Base-by-base conservation (phyloP, 2,329 filamentous ascomycete species). In the Fusarium papillatum region DNA sequence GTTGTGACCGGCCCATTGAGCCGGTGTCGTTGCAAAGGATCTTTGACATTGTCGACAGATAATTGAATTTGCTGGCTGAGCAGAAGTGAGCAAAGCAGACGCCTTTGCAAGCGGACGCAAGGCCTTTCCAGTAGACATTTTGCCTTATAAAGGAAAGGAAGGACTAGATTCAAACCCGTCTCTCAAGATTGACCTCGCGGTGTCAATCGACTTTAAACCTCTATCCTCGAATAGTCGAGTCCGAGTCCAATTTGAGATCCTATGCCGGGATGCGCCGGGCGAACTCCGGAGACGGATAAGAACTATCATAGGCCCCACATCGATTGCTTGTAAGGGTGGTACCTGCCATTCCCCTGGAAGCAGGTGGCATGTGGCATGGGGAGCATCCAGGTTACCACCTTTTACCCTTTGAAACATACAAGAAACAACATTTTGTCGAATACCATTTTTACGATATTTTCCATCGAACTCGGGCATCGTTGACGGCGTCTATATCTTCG, bases 1-100 rank as follows among this genome's bases (percentile, higher is more conserved):
- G 84, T 93, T 98, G 85, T 98, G 95, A 17, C 95, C 95, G 29
- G 93, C 93, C 72, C 85, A 84, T 17, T 85, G 80, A 10, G 79
- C 69, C 11, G 87, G 76, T 19, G 86, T 88, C 19, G 86, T 86
- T 67, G 83, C 83, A 71, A 93, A 88, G 41, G 83, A 80, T 66
- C 90, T 88, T 69, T 85, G 81, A 75, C 88, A 90, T 83, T 83
- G 84, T 46, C 83, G 84, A 76, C 89, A 91, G 75, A 88, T 70
- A 62, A 31, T 74, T 17, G 69, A 70, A 9, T n/a, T 71, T 72
- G 61, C 36, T 55, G 61, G 73, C 39, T 65, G 57, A 36, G 64
- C 17, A 26, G 65, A 59, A 59, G 43, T 31, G 31, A 78, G 50
- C 17, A 69, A 50, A 50, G 22, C 68, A 29, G 75, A 34, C 39